Evolutionary conservation across 73 alveolate genomes (phyloP), one percentile per base, ranked within the genome.

Genomic region (Paramecium sexaurelia): DNA sequence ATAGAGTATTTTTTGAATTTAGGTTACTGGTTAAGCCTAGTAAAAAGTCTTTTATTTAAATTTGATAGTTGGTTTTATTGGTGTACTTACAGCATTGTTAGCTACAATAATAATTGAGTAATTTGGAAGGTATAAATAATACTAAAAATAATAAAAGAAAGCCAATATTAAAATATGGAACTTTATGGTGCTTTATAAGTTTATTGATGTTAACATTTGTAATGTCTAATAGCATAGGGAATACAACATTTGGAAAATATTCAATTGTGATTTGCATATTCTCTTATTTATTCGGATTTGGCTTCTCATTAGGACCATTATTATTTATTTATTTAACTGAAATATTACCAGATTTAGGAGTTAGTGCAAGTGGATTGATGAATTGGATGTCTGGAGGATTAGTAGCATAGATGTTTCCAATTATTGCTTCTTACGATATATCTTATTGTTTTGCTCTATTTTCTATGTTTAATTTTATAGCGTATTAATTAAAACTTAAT

Each of bases 301-400:
- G 90, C 6, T 40, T 78, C 8, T 78, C 90, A 3, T n/a, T 41
- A 6, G 90, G 90, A 5, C 90, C 90, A 8, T 45, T 78, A 24
- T 19, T 78, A 43, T 78, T 78, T 33, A 78, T 78, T 22, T 78
- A 78, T 78, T 24, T 78, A 39, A 78, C 90, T 24, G 90, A 78
- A 78, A 78, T 78, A 39, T 40, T 78, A 41, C 90, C 90, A 17
- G 90, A 78, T 15, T 78, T 29, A 39, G 90, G 90, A 17, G 90
- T 71, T 10, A 61, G 83, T 61, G 39, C 43, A 2, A 32, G 47
- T 29, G 83, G 83, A 11, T 61, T 61, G 8, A 61, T 61, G 43
- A 61, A 61, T 61, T 61, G 83, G 83, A 61, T 61, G 83, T 26
- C 83, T 26, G 83, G 83, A 24, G 83, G 83, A 29, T 24, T 61